These are phyloP conservation scores for Xylaria nigripes DNA, from an alignment of 495 filamentous ascomycete species.

Conservation along the genomic window DNA sequence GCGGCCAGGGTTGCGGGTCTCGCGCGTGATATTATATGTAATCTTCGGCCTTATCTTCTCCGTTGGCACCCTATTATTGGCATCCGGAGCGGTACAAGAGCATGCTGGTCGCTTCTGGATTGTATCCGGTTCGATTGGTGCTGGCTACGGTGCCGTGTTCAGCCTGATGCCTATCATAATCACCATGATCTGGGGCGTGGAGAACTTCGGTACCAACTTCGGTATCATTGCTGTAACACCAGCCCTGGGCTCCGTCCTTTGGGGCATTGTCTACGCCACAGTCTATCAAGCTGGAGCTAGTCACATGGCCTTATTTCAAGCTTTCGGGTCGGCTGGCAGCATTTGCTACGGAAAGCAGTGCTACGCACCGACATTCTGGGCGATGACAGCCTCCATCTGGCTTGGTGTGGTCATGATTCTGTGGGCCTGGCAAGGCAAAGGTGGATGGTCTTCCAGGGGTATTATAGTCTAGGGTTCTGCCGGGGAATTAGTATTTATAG, in stretches of 20 bases:
- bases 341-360: constrained; percentile 67
- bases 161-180: constrained; percentile 84
- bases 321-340: constrained; percentile 29
- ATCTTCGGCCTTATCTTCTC: constrained; percentile 67
- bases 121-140: constrained; percentile 70
- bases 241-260: constrained; percentile 73
- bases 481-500: neutral
- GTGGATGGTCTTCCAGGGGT: constrained; percentile 69
- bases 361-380: constrained; percentile 73
- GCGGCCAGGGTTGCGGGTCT: constrained; percentile 48
- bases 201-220: constrained; percentile 98
- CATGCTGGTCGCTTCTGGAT: constrained; percentile 66
- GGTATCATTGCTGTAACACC: constrained; percentile 89
- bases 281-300: constrained; percentile 64
- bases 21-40: constrained; percentile 73
- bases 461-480: constrained; percentile 52
- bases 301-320: constrained; percentile 13
- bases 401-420: constrained; percentile 64
- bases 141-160: constrained; percentile 90
- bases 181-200: constrained; percentile 90
- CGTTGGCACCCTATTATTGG: constrained; percentile 64
- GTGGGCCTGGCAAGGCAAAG: constrained; percentile 70
- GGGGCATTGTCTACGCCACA: constrained; percentile 73
- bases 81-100: constrained; percentile 59
- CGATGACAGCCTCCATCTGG: constrained; percentile 68